Conservation (phyloP, 2,329 filamentous ascomycete genomes). For the Fusarium veterinarium region DNA sequence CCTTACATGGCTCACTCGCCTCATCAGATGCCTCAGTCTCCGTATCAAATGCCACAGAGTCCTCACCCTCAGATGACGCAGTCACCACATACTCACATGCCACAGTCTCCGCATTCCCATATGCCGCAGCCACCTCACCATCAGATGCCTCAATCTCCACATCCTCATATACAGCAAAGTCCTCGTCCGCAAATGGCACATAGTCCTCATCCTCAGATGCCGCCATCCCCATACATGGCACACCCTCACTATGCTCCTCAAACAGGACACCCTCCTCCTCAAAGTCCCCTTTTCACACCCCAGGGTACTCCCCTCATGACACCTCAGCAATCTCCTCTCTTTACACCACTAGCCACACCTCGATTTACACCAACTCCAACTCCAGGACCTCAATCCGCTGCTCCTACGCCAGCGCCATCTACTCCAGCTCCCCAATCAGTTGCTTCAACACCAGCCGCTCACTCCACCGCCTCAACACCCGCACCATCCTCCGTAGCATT, state of each 20-base stretch:
- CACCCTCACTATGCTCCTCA: neutral
- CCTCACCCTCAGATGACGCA: neutral
- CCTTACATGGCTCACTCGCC: neutral
- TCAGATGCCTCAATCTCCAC: neutral
- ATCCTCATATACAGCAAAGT: neutral
- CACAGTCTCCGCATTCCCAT: neutral
- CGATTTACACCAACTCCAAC: neutral
- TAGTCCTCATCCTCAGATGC: neutral
- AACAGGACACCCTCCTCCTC: neutral
- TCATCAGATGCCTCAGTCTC: neutral
- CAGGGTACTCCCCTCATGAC: neutral
- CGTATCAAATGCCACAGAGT: neutral
- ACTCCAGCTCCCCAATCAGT: neutral
- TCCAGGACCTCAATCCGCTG: neutral
- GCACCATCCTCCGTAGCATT: neutral
- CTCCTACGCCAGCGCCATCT: neutral
- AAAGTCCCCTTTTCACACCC: neutral
- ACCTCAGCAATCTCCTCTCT: neutral
- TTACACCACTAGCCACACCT: conserved; percentile 1
- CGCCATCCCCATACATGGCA: neutral
- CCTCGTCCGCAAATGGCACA: neutral
- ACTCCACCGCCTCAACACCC: neutral
- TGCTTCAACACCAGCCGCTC: neutral
- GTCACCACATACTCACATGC: neutral
- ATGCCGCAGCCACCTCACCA: neutral